Conservation (phyloP, 805 yeast species). For the Teunomyces aglyptinius region DNA sequence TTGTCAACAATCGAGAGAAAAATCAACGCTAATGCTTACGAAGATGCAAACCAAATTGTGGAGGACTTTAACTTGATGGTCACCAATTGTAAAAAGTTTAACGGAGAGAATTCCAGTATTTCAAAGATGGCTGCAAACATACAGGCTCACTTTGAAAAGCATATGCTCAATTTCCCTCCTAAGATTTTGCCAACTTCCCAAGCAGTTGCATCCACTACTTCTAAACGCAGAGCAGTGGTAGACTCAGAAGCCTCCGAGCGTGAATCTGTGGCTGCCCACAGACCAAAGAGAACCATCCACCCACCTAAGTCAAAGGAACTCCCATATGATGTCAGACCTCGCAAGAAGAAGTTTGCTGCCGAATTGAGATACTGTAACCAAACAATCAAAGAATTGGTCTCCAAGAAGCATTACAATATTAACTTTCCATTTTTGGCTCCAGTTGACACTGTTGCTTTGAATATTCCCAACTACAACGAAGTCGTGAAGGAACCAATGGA, state of each 20-base stretch:
- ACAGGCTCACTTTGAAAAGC: slow-evolving; percentile 90
- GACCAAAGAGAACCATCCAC: slow-evolving; percentile 94
- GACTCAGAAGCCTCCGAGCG: slow-evolving; percentile 39
- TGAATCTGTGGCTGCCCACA: slow-evolving; percentile 71
- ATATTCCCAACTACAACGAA: slow-evolving; percentile 87
- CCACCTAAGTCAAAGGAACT: slow-evolving; percentile 95
- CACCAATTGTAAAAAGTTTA: slow-evolving; percentile 74
- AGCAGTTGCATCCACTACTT: slow-evolving; percentile 21
- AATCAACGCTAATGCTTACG: slow-evolving; percentile 67
- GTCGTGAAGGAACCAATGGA: slow-evolving; percentile 94
- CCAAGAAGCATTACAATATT: slow-evolving; percentile 80
- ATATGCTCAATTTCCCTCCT: slow-evolving; percentile 87
- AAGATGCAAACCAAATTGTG: slow-evolving; percentile 61
- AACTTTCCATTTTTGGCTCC: slow-evolving; percentile 91
- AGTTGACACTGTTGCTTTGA: slow-evolving; percentile 92
- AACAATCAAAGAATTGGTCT: slow-evolving; percentile 74
- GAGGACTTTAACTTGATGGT: slow-evolving; percentile 86
- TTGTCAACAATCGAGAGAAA: slow-evolving; percentile 86
- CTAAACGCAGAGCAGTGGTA: slow-evolving; percentile 45
- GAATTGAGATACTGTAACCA: slow-evolving; percentile 85
- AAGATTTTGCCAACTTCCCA: slow-evolving; percentile 26
- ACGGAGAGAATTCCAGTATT: slow-evolving; percentile 80
- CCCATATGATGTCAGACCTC: slow-evolving; percentile 86
- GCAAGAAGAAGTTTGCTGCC: slow-evolving; percentile 86
- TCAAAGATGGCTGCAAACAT: slow-evolving; percentile 90